A percentile compares a stretch with the other conserved stretches of the same genome.
Conservation (phyloP, 345 rosid species). For the Eucalyptus sp. region DNA sequence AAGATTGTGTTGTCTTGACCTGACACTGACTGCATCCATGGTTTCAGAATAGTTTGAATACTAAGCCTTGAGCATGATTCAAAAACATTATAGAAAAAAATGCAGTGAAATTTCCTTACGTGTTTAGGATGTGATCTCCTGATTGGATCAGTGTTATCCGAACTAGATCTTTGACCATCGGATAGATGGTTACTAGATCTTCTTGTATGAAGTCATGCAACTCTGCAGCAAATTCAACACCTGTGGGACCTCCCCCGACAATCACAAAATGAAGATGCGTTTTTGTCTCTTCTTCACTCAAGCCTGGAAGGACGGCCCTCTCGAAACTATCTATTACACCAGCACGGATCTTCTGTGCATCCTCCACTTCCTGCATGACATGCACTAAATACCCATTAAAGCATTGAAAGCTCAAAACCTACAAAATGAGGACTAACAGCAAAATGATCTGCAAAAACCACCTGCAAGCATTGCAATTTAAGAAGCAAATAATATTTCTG, state of each 20-base stretch:
- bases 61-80: neutral
- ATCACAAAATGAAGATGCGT: constrained; percentile 83
- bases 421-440: neutral
- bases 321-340: constrained; percentile 88
- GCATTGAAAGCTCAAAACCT: neutral
- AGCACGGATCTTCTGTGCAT: constrained; percentile 83
- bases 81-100: neutral
- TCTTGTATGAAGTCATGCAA: constrained; percentile 77
- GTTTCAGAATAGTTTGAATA: neutral
- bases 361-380: constrained; percentile 76
- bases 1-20: neutral
- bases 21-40: neutral
- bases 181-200: constrained; percentile 64
- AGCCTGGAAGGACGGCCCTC: constrained; percentile 73
- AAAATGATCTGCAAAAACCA: neutral
- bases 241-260: constrained; percentile 99
- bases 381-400: neutral
- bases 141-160: constrained; percentile 77
- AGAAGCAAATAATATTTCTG: neutral
- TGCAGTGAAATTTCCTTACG: constrained; percentile 25
- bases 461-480: neutral
- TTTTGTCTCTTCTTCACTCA: constrained; percentile 70
- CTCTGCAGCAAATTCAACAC: constrained; percentile 99
- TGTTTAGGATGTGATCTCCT: constrained; percentile 90
- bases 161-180: constrained; percentile 57